Base-by-base conservation (phyloP, 225 moss, liverwort and hornwort species). In the Pseudisothecium myosuroides region DNA sequence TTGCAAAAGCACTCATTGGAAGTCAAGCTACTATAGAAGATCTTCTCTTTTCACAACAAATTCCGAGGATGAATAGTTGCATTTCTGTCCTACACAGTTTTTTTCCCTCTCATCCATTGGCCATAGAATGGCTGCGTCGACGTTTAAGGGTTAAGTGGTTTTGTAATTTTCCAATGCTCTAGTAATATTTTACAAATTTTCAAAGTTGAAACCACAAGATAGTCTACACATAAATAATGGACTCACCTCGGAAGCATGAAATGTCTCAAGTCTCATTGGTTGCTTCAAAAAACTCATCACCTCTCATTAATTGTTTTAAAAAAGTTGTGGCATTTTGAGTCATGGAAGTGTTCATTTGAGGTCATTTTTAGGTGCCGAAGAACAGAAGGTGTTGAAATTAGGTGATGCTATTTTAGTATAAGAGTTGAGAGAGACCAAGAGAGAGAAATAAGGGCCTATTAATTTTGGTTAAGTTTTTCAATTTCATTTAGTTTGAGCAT, bases 341-440 rank as follows among this genome's bases (percentile, higher is more conserved):
- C 6, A 36, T 29, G 1, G 3, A 73, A 36, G 52, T 54, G 5
- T 54, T 76, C 14, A 36, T 14, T 54, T 1, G 14, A 36, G 14
- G 22, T 34, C 3, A 22, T 12, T 76, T 22, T 34, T 14, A 36
- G 8, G 36, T 76, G 22, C 2, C 0, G 0, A 1, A 50, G 3
- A 50, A 32, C 1, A 0, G 1, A 32, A 32, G 34, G 17, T 32
- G 12, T 75, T 20, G 19, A 28, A 75, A 49, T 19, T 32, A 4
- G 7, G 19, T 49, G 50, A 20, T 76, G 8, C 2, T 32, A 34
- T 2, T 50, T 34, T 21, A 50, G 7, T 50, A 0, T 2, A 50
- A 32, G 32, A 76, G 2, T 76, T 49, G 19, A 19, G 4, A 74
- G 6, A 3, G 19, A 47, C 4, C 2, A 0, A 0, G 1, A 41